Evolutionary conservation across 1,284 basidiomycete species (phyloP).

Genomic region (Ganoderma lucidum): DNA sequence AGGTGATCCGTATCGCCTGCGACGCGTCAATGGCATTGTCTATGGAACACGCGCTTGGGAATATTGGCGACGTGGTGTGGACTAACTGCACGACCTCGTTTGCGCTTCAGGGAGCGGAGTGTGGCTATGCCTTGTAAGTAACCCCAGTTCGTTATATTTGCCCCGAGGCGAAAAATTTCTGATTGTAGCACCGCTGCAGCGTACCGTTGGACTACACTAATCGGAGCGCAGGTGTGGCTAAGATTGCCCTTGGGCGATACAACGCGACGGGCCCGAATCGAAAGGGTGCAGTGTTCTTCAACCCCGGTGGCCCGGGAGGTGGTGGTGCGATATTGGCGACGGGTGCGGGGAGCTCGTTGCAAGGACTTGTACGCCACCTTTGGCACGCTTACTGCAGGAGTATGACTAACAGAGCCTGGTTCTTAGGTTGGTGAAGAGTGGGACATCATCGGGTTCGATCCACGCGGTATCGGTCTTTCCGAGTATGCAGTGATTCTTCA

Average conservation of each 20-base stretch:
- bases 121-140: conserved; percentile 35
- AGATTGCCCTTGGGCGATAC: conserved; percentile 35
- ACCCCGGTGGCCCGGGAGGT: conserved; percentile 38
- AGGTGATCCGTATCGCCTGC: neutral
- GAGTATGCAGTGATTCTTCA: conserved; percentile 30
- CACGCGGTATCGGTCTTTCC: conserved; percentile 50
- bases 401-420: neutral
- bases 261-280: conserved; percentile 30
- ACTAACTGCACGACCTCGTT: conserved; percentile 14
- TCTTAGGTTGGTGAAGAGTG: conserved; percentile 42
- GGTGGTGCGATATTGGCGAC: conserved; percentile 30
- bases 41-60: neutral
- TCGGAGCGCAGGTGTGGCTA: conserved; percentile 32
- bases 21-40: neutral
- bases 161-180: neutral
- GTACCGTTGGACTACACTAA: conserved; percentile 39
- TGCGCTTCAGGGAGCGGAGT: conserved; percentile 30
- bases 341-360: conserved; percentile 18
- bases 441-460: conserved; percentile 53
- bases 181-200: conserved; percentile 14
- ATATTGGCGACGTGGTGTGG: conserved; percentile 25
- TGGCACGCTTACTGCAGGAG: no score
- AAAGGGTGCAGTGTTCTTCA: conserved; percentile 37
- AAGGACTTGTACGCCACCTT: conserved; percentile 24
- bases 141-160: neutral